Evolutionary conservation across 257 asterid species (phyloP).

Genomic region (Ajuga chamaepitys): DNA sequence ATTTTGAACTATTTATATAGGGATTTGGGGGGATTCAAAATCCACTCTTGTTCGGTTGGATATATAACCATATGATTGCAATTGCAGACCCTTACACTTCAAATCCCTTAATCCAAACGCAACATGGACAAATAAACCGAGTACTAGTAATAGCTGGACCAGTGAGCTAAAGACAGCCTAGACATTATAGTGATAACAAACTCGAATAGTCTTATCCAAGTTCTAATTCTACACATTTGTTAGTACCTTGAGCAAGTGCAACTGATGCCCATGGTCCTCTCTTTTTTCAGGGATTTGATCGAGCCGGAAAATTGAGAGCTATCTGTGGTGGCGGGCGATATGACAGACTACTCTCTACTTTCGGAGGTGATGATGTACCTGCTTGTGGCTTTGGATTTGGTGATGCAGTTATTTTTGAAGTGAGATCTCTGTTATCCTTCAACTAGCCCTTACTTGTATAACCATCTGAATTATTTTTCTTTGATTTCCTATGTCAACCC

Average conservation of each 20-base stretch:
- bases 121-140: too few relatives aligned
- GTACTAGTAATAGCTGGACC: too few relatives aligned
- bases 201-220: too few relatives aligned
- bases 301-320: slow-evolving; percentile 90
- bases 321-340: slow-evolving; percentile 98
- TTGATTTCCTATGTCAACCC: slow-evolving; percentile 1
- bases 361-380: slow-evolving; percentile 89
- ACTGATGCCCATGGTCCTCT: slow-evolving; percentile 1
- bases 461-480: slow-evolving; percentile 12
- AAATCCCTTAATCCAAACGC: too few relatives aligned
- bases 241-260: background rate
- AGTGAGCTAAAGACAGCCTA: too few relatives aligned
- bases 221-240: too few relatives aligned
- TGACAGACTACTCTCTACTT: slow-evolving; percentile 76
- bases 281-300: slow-evolving; percentile 82
- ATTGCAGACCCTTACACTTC: too few relatives aligned
- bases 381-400: slow-evolving; percentile 99
- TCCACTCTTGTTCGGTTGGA: too few relatives aligned
- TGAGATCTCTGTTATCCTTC: slow-evolving; percentile 31
- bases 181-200: too few relatives aligned
- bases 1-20: too few relatives aligned
- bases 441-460: background rate
- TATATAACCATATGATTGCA: too few relatives aligned
- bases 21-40: too few relatives aligned
- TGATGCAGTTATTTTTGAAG: slow-evolving; percentile 96